Evolutionary conservation across 495 filamentous ascomycete species (phyloP).

Genomic region (Penicillium bialowiezense): DNA sequence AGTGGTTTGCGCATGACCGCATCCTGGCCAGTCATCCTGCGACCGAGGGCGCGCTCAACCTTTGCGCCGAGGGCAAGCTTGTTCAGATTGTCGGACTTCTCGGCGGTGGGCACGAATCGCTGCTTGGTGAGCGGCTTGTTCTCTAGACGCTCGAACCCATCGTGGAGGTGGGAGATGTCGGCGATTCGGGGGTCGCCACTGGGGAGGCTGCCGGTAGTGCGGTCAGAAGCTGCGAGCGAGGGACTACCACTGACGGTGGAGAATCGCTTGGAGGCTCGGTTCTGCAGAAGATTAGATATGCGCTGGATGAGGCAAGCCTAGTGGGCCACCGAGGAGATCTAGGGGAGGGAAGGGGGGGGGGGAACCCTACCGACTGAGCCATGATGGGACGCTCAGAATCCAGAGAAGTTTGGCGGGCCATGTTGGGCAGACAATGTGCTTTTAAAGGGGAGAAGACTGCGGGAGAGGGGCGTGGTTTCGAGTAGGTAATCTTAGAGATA

Average conservation of each 20-base stretch:
- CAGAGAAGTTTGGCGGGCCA: conserved; percentile 63
- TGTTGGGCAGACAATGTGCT: conserved; percentile 8
- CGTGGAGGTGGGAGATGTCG: conserved; percentile 78
- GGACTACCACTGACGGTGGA: conserved; percentile 77
- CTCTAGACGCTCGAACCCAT: conserved; percentile 84
- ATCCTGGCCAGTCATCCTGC: conserved; percentile 89
- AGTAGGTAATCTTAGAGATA: not conserved
- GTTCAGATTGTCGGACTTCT: conserved; percentile 82
- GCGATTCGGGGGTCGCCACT: conserved; percentile 54
- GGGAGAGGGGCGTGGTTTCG: not conserved
- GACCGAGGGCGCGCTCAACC: conserved; percentile 84
- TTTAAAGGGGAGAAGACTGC: not conserved
- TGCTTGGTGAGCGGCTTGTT: conserved; percentile 83
- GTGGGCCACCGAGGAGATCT: no score
- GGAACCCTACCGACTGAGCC: conserved; percentile 63
- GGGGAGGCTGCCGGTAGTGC: conserved; percentile 59
- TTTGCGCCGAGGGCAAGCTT: conserved; percentile 93
- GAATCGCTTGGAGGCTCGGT: conserved; percentile 71
- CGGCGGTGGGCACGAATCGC: conserved; percentile 74
- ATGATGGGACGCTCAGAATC: conserved; percentile 77
- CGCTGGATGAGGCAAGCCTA: no score
- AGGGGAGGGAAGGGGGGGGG: no score
- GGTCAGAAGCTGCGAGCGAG: conserved; percentile 63
- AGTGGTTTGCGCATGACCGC: conserved; percentile 72
- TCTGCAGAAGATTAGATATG: conserved; percentile 28